Evolutionary conservation across 768 basidiomycete species (phyloP).

Genomic region (Phaffia tasmanica): DNA sequence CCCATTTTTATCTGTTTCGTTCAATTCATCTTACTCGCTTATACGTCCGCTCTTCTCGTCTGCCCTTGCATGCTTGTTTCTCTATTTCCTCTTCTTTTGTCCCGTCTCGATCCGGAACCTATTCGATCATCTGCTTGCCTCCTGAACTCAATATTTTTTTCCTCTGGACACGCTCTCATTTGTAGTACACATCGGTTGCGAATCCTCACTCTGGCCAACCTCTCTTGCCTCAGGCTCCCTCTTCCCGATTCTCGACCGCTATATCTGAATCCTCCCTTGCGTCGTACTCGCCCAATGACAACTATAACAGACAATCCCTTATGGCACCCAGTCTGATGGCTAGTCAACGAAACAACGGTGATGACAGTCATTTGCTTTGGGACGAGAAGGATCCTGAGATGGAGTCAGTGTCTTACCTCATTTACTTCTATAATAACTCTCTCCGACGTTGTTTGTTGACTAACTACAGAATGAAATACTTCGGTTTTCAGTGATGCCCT

Average conservation of each 20-base stretch:
- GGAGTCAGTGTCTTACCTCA: neutral
- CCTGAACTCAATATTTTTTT: no score
- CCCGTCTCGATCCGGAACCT: neutral
- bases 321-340: neutral
- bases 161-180: no score
- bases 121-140: neutral
- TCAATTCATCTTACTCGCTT: neutral
- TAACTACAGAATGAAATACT: no score
- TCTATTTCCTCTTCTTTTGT: neutral
- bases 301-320: constrained; percentile 11
- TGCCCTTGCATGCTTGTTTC: neutral
- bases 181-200: constrained; percentile 9
- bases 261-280: constrained; percentile 11
- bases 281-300: neutral
- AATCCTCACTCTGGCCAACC: constrained; percentile 7
- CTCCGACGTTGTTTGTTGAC: no score
- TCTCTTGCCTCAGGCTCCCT: neutral
- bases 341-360: neutral
- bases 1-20: no score
- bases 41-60: neutral
- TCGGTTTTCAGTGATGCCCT: constrained; percentile 5
- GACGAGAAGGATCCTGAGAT: constrained; percentile 27
- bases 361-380: constrained; percentile 19
- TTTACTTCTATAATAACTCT: no score
- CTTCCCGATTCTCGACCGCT: constrained; percentile 17